Evolutionary conservation across 2,329 filamentous ascomycete genomes (phyloP), one percentile per base, ranked within the genome.

Genomic region (Curvularia lunata): DNA sequence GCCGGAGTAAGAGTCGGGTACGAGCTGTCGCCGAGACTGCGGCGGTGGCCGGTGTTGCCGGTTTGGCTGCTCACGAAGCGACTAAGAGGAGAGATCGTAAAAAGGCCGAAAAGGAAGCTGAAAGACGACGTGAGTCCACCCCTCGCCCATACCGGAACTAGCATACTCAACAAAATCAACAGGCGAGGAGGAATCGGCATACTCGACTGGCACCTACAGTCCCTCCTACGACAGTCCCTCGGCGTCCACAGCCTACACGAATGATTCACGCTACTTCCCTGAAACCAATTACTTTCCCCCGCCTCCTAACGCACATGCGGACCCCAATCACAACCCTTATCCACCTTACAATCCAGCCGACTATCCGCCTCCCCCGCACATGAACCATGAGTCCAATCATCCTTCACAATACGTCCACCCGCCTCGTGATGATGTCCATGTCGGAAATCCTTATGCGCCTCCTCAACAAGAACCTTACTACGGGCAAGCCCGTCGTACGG

Each of bases 31-130:
- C 84, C 19, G 82, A 82, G 58, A 83, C 83, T 25, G 85, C 83
- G 25, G 80, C 85, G 27, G 84, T 84, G 49, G 85, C 85, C 58
- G 84, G 83, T 50, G 84, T 82, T 19, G 83, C 83, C 49, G 85
- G 83, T 23, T 76, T 85, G 61, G 84, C 83, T 43, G 84, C 84
- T 16, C 82, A 86, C 68, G 84, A 87, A 67, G 81, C 83, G 65
- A 79, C 82, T 23, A 84, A 85, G 75, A 77, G 80, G 51, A 81
- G 83, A 58, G 83, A 86, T 64, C 82, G 82, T 49, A 86, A 83
- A 75, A 83, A 82, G 67, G 79, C 79, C 32, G 82, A 84, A 58
- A 81, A 80, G 64, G 82, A 83, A 54, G 74, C 78, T 58, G 82
- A 83, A 51, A 74, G 79, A 62, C 79, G 78, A 66, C 78, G 83